Base-by-base conservation (phyloP, 768 basidiomycete genomes). In the Tremella mesenterica region DNA sequence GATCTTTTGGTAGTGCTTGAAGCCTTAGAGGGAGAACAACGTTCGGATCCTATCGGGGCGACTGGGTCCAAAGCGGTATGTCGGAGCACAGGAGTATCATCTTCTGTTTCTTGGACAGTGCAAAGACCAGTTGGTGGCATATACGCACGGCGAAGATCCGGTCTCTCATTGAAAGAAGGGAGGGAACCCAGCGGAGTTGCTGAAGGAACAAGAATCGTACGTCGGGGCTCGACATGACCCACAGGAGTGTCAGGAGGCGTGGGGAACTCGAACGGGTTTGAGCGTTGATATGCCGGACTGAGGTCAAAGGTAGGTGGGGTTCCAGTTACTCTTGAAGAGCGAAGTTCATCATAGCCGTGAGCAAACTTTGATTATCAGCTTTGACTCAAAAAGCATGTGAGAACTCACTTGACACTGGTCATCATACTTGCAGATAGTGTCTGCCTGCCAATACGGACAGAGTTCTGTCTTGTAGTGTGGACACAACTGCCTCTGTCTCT, bases 391-490 rank as follows among this genome's bases (percentile, higher is more conserved):
- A 33, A 20, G 5, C 41, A 1, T 48, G 14, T 7, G 16, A n/a
- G 31, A 23, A 29, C 66, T 54, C 30, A 65, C 66, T 46, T 65
- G 63, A 44, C 67, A 69, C 12, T 50, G 44, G 0, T n/a, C 44
- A 8, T 58, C 63, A 41, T 63, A 69, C 33, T 56, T 60, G 57
- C 67, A 69, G 1, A 13, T 29, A 8, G 63, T 60, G 8, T 27
- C 46, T n/a, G 62, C 57, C 36, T 55, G 39, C 60, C 59, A 65
- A 3, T 48, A 38, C 23, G 34, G 21, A 46, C 67, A 69, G 4
- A 69, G 36, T 50, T 69, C 67, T 14, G 67, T 69, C 57, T 69
- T 69, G 56, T 59, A 48, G 9, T 33, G 54, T 18, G 57, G 36
- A 28, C 41, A 52, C 43, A 28, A 27, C 14, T 41, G n/a, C 14